A percentile compares a stretch with the other conserved stretches of the same genome.
These are phyloP conservation scores for Tuber umbilicatum DNA, from an alignment of 495 filamentous ascomycete genomes.

Conservation along the genomic window DNA sequence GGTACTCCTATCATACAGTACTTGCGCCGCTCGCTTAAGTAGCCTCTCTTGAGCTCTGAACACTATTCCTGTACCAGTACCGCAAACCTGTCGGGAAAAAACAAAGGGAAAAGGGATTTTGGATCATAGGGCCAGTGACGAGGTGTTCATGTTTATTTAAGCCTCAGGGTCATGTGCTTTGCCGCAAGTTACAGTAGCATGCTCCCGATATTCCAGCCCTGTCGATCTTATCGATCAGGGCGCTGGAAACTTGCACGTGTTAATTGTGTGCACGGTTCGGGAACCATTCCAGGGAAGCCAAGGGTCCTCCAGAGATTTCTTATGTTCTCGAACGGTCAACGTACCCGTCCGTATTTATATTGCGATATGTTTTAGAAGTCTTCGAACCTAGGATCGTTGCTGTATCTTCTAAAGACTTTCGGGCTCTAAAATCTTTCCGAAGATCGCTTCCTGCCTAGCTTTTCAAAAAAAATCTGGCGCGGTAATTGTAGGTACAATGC, in stretches of 20 bases:
- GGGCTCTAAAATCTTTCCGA: neutral
- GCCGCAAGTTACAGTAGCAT: neutral
- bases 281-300: neutral
- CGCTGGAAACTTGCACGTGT: neutral
- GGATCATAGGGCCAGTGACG: neutral
- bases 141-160: neutral
- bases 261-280: neutral
- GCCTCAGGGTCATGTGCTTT: neutral
- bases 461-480: too few relatives aligned
- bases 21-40: neutral
- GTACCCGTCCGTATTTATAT: too few relatives aligned
- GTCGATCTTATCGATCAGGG: neutral
- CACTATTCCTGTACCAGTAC: neutral
- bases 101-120: neutral
- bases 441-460: neutral
- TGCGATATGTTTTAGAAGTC: neutral
- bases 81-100: neutral
- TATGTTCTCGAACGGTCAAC: neutral
- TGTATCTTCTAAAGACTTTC: neutral
- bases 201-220: neutral
- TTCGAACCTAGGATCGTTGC: neutral
- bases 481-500: too few relatives aligned
- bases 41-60: neutral
- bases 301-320: neutral
- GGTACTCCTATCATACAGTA: too few relatives aligned